Evolutionary conservation across 1,139 yeast species (phyloP), one percentile per base, ranked within the genome.

Genomic region (Casaregolazyma suthepensis): DNA sequence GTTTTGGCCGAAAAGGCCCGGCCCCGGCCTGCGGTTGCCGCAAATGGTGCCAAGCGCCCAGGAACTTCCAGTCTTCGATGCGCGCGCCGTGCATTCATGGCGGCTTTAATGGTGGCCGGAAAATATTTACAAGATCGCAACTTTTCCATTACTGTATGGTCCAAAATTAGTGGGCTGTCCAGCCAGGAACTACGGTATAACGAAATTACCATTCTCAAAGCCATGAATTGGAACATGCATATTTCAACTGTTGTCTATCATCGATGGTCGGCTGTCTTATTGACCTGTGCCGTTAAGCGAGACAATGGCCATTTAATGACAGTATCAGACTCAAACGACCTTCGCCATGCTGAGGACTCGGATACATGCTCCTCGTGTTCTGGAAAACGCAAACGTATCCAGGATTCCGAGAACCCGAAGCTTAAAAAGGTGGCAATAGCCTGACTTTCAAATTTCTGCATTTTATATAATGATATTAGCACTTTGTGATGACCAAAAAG

Each of bases 71-170:
- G 58, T 13, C 56, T 64, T 56, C 55, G 60, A 29, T 83, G 87
- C 63, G 85, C 89, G 6, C 80, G 86, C 61, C 80, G 86, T 58
- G 75, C 82, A 46, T 83, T 87, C 60, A 74, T 87, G 57, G 80
- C 85, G 2, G 76, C 86, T 61, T 67, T 87, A 52, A 84, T 87
- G 54, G 71, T 87, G 49, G 83, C 93, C 1, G 79, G 85, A 53
- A 87, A 87, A 66, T 86, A 82, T 66, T 75, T 79, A 57, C 89
- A 83, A 66, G 96, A 87, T 68, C 79, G 82, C 54, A 85, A 84
- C 64, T 86, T 80, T 67, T 75, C 86, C 20, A 77, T 85, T 59
- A 76, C 75, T 59, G 80, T 87, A n/a, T 87, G 96, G 96, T 74
- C 85, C 52, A 82, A 81, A 63, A 82, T 87, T 51, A 80, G 88